phyloP scores from a whole-genome alignment of 2,329 filamentous ascomycete species.

The Alternaria panax region DNA sequence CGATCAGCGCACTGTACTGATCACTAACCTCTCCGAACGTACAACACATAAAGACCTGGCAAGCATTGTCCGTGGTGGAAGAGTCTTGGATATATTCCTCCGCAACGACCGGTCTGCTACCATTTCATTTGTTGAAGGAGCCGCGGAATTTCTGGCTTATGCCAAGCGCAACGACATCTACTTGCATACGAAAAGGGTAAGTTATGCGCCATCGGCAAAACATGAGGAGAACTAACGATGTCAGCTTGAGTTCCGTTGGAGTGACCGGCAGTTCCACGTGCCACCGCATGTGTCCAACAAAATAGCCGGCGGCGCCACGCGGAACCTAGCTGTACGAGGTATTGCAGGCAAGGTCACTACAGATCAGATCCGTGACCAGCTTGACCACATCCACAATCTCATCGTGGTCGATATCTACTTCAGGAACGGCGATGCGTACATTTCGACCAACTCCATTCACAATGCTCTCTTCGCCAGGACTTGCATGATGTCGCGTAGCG shows the following conservation, averaged over 20 bases:
- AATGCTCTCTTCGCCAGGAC: constrained; percentile 77
- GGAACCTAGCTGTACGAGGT: constrained; percentile 74
- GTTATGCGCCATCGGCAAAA: constrained; percentile 30
- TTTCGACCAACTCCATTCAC: constrained; percentile 79
- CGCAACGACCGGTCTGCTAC: constrained; percentile 67
- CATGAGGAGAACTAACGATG: constrained; percentile 2
- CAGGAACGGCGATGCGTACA: constrained; percentile 65
- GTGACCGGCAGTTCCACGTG: constrained; percentile 73
- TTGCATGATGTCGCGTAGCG: constrained; percentile 74
- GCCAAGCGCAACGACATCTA: constrained; percentile 71
- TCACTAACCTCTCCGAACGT: constrained; percentile 68
- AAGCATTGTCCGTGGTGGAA: constrained; percentile 71
- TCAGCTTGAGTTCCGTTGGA: constrained; percentile 74
- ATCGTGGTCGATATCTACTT: constrained; percentile 71
- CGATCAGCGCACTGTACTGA: constrained; percentile 65
- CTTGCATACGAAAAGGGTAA: constrained; percentile 71
- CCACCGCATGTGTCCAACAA: constrained; percentile 69
- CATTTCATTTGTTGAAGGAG: constrained; percentile 73
- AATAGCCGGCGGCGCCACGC: constrained; percentile 70
- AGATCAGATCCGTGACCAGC: constrained; percentile 70
- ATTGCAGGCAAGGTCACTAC: constrained; percentile 66
- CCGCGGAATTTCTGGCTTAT: constrained; percentile 68
- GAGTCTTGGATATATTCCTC: constrained; percentile 72
- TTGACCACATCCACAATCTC: constrained; percentile 84
- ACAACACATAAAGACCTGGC: constrained; percentile 72